These are phyloP conservation scores for Elaeis oleifera DNA, from an alignment of 202 grass and related monocot species.

Conservation along the genomic window DNA sequence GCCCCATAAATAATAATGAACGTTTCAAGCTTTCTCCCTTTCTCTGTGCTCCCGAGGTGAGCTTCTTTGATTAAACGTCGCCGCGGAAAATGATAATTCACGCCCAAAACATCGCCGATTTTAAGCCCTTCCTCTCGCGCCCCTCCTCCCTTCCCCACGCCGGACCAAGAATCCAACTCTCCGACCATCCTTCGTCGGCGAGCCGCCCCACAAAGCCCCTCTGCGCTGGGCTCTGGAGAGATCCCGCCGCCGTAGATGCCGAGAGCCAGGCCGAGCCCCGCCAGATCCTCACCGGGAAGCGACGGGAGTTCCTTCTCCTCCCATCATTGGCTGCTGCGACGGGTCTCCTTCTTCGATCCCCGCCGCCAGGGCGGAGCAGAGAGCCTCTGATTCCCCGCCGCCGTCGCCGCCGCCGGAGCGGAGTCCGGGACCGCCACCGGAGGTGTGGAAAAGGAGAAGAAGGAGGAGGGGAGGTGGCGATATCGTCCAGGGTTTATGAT, in stretches of 20 bases:
- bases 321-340: conserved; percentile 58
- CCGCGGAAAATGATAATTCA: conserved; percentile 30
- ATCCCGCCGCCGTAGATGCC: conserved; percentile 11
- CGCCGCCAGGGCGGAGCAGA: conserved; percentile 26
- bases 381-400: conserved; percentile 13
- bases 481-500: conserved; percentile 76
- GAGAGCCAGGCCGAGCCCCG: conserved; percentile 11
- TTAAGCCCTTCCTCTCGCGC: neutral
- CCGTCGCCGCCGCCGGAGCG: conserved; percentile 8
- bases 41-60: too few species aligned
- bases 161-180: neutral
- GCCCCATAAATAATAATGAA: too few species aligned
- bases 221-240: conserved; percentile 16
- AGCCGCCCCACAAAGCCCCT: conserved; percentile 4
- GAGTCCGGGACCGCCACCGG: conserved; percentile 4
- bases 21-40: too few species aligned
- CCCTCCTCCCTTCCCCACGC: conserved; percentile 12
- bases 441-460: conserved; percentile 4
- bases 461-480: conserved; percentile 35
- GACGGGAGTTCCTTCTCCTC: conserved; percentile 44
- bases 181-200: conserved; percentile 9
- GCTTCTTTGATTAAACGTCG: too few species aligned
- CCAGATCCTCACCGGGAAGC: conserved; percentile 23
- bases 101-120: neutral
- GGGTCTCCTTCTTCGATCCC: conserved; percentile 43